Evolutionary conservation across 225 moss, liverwort and hornwort genomes (phyloP), one percentile per base, ranked within the genome.

Genomic region (Takakia lepidozioides): DNA sequence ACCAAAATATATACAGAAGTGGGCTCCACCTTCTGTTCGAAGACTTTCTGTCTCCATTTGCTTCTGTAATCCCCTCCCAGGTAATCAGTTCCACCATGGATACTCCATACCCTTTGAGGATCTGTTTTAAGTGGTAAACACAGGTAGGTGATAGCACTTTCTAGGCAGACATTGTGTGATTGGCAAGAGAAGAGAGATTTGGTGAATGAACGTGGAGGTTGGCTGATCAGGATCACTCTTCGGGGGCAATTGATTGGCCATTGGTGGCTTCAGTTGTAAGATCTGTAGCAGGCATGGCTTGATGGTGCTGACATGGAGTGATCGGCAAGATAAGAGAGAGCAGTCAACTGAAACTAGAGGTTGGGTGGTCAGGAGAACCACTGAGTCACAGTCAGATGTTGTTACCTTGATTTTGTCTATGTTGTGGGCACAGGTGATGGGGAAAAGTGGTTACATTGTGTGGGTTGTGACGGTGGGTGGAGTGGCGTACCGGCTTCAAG

Each of bases 21-120:
- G 82, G 82, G 13, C 63, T 82, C 8, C 82, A 67, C 52, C 62
- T 82, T 18, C 68, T 72, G 20, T 82, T 82, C 49, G 82, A 73
- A 70, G 82, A 82, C 37, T 45, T 57, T 32, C 73, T 82, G 47
- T 73, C 82, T 44, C 48, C 73, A 48, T 70, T 44, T 40, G 67
- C 64, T 29, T 66, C 38, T 48, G 65, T 77, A 16, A 55, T 70
- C 49, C 82, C 70, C 35, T 64, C 51, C 55, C 76, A 70, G 76
- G 76, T 76, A 30, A 27, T 38, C 54, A 29, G 29, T 54, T 41
- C 39, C 27, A 14, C 18, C 3, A 24, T 54, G 35, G 35, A 35
- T 27, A 19, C 23, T 46, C 22, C n/a, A n/a, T n/a, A n/a, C n/a
- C n/a, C n/a, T n/a, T n/a, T n/a, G n/a, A n/a, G n/a, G n/a, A n/a